Evolutionary conservation across 805 yeast genomes (phyloP).

Genomic region (Cyberlindnera americana): DNA sequence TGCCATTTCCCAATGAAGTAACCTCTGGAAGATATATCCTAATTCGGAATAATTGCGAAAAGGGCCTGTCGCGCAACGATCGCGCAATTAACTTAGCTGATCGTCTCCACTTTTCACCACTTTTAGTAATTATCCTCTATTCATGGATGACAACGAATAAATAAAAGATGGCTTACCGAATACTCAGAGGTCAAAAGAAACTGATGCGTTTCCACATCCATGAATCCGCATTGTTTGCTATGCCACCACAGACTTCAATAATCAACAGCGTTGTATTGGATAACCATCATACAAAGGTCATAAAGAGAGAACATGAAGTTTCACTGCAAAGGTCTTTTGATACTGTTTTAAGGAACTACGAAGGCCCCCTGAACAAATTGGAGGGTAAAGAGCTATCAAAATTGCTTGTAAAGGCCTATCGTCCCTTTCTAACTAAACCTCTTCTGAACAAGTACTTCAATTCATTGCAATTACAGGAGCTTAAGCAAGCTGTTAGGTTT

Average conservation of each 20-base stretch:
- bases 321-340: slow-evolving; percentile 20
- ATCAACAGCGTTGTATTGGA: slow-evolving; percentile 20
- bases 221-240: slow-evolving; percentile 18
- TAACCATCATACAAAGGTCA: slow-evolving; percentile 11
- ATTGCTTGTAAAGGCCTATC: slow-evolving; percentile 17
- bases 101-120: no score
- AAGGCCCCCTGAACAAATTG: neutral
- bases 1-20: neutral
- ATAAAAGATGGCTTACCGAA: slow-evolving; percentile 5
- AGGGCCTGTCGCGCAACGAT: neutral
- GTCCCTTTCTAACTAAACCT: slow-evolving; percentile 19
- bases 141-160: no score
- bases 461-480: neutral
- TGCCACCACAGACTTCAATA: slow-evolving; percentile 16
- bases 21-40: neutral
- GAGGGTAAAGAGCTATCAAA: slow-evolving; percentile 11
- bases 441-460: slow-evolving; percentile 14
- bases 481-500: slow-evolving; percentile 6
- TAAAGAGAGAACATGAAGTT: slow-evolving; percentile 5
- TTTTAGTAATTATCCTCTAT: no score
- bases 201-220: slow-evolving; percentile 23
- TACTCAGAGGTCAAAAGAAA: slow-evolving; percentile 3
- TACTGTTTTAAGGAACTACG: slow-evolving; percentile 1
- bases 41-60: no score
- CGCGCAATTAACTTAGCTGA: no score